Conservation (phyloP, 441 rosid species). For the Populus hybrid region DNA sequence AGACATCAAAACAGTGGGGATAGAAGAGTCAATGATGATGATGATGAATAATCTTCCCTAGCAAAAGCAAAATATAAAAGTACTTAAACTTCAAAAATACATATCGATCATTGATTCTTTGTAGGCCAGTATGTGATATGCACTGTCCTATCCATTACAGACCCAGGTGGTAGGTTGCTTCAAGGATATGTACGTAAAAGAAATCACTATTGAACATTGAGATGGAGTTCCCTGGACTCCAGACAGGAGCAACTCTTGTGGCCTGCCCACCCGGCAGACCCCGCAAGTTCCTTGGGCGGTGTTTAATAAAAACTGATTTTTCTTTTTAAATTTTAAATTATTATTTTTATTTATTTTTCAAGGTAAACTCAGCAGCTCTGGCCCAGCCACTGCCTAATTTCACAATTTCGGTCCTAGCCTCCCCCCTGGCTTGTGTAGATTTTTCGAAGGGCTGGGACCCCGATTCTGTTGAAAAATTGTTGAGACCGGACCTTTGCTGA, state of each 20-base stretch:
- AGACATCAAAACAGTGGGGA: background rate
- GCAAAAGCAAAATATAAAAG: background rate
- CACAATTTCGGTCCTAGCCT: background rate
- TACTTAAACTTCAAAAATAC: slow-evolving; percentile 19
- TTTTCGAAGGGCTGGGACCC: background rate
- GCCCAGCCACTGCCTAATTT: slow-evolving; percentile 11
- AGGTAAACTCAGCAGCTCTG: background rate
- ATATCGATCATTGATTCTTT: slow-evolving; percentile 15
- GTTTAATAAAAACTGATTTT: too few relatives aligned
- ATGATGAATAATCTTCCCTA: background rate
- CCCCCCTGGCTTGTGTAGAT: background rate
- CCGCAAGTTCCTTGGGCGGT: slow-evolving; percentile 3
- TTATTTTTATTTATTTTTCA: background rate
- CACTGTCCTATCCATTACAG: background rate
- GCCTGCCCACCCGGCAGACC: slow-evolving; percentile 28
- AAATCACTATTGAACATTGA: background rate
- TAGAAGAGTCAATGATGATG: background rate
- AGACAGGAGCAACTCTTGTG: slow-evolving; percentile 36
- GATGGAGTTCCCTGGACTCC: slow-evolving; percentile 26
- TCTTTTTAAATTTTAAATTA: too few relatives aligned
- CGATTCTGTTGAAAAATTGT: background rate
- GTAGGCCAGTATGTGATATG: slow-evolving; percentile 14
- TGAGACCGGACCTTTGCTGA: background rate
- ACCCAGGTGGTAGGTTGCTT: background rate
- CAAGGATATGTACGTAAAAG: background rate